Percentiles rank a stretch among this genome's conserved stretches.
phyloP scores from a whole-genome alignment of 176 grass and related monocot genomes.

The Pontederia crassipes region DNA sequence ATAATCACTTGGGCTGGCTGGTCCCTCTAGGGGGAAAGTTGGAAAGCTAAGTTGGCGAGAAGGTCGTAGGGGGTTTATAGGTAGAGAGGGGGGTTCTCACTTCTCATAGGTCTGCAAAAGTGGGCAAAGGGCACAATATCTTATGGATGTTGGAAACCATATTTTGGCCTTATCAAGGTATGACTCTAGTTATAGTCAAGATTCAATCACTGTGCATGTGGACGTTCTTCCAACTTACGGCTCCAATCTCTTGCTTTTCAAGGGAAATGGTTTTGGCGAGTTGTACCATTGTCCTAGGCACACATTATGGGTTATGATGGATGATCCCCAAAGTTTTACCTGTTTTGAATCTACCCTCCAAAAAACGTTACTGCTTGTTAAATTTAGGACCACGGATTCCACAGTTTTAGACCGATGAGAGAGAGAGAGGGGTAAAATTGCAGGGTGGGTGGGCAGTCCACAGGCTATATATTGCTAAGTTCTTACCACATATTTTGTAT shows the following conservation, averaged over 20 bases:
- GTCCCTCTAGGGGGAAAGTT: not conserved
- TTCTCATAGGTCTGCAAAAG: not conserved
- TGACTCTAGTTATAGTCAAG: conserved; percentile 45
- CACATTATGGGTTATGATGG: conserved; percentile 38
- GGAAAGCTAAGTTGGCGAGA: conserved; percentile 18
- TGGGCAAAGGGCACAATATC: not conserved
- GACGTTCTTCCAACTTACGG: not conserved
- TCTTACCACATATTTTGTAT: too few relatives aligned
- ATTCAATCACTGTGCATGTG: conserved; percentile 34
- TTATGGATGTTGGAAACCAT: too few relatives aligned
- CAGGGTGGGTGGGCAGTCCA: not conserved
- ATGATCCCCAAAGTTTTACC: conserved; percentile 13
- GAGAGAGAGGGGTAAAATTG: not conserved
- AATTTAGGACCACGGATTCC: not conserved
- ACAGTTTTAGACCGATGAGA: not conserved
- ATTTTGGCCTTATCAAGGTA: conserved; percentile 2
- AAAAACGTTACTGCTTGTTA: not conserved
- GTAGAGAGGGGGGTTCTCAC: not conserved
- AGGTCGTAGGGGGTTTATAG: conserved; percentile 7
- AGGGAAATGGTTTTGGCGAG: conserved; percentile 17
- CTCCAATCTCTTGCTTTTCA: conserved; percentile 10
- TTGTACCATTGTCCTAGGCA: conserved; percentile 26
- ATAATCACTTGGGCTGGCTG: conserved; percentile 35
- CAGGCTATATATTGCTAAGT: too few relatives aligned
- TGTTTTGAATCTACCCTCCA: conserved; percentile 11